These are phyloP conservation scores for Colletotrichum karsti DNA, from an alignment of 2,329 filamentous ascomycete genomes.

Conservation along the genomic window DNA sequence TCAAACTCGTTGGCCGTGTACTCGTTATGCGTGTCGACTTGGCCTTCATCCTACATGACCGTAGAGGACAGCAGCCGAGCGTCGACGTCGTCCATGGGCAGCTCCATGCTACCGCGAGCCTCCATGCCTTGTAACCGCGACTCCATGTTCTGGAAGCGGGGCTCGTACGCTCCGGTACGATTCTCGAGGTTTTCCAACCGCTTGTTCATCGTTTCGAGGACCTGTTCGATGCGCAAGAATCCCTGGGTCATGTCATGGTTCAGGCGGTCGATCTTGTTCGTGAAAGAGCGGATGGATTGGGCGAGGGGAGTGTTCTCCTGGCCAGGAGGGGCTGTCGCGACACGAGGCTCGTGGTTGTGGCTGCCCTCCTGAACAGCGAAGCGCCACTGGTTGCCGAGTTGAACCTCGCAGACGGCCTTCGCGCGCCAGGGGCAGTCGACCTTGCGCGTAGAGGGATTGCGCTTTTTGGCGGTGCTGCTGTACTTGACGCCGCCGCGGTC, in stretches of 20 bases:
- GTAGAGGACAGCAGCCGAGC: constrained; percentile 51
- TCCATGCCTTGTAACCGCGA: constrained; percentile 51
- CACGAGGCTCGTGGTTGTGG: constrained; percentile 69
- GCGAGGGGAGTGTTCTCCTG: constrained; percentile 67
- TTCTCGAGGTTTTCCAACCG: constrained; percentile 63
- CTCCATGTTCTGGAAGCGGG: constrained; percentile 54
- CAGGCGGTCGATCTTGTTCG: constrained; percentile 67
- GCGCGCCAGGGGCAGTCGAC: constrained; percentile 71
- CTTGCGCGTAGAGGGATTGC: constrained; percentile 70
- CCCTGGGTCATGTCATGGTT: constrained; percentile 64
- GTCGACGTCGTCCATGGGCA: constrained; percentile 55
- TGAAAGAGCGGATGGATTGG: constrained; percentile 65
- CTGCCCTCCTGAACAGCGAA: constrained; percentile 68
- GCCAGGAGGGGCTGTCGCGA: constrained; percentile 61
- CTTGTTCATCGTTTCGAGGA: constrained; percentile 61
- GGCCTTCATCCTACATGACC: constrained; percentile 48
- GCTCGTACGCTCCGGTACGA: constrained; percentile 50
- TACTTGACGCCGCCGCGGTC: constrained; percentile 72
- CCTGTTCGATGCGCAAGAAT: constrained; percentile 58
- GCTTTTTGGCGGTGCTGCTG: constrained; percentile 71
- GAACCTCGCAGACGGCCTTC: constrained; percentile 71
- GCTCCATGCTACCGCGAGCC: constrained; percentile 33
- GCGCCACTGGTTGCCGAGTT: constrained; percentile 70
- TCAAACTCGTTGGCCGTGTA: background rate
- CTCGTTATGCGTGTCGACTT: background rate